Evolutionary conservation across 768 basidiomycete species (phyloP).

Genomic region (Lentinula raphanica): DNA sequence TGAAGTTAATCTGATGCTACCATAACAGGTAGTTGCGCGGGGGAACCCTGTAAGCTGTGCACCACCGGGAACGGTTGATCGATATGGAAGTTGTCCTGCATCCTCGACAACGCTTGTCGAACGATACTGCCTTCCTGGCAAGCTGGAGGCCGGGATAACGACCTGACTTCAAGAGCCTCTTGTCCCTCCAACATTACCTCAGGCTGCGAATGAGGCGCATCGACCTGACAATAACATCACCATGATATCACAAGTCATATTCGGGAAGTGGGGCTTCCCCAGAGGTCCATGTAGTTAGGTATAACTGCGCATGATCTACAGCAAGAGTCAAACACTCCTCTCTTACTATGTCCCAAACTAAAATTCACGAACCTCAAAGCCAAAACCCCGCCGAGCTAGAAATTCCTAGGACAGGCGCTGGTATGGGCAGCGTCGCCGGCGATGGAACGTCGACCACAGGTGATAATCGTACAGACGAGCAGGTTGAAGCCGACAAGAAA

Average conservation of each 20-base stretch:
- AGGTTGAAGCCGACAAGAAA: slow-evolving; percentile 19
- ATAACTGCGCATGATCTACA: too few relatives aligned
- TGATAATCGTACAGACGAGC: slow-evolving; percentile 18
- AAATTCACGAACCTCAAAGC: not conserved
- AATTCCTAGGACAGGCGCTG: slow-evolving; percentile 1
- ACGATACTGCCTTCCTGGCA: too few relatives aligned
- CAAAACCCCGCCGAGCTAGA: not conserved
- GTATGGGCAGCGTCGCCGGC: not conserved
- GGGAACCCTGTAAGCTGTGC: too few relatives aligned
- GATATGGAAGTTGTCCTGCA: too few relatives aligned
- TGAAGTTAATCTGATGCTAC: not conserved
- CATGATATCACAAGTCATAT: not conserved
- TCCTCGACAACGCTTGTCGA: too few relatives aligned
- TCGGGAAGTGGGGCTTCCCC: not conserved
- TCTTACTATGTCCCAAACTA: slow-evolving; percentile 4
- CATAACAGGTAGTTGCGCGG: too few relatives aligned
- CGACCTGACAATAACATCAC: not conserved
- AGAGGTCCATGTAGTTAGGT: not conserved
- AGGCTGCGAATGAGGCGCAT: not conserved
- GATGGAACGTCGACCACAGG: not conserved
- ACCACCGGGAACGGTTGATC: too few relatives aligned
- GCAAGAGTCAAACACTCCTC: not conserved
- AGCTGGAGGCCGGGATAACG: too few relatives aligned
- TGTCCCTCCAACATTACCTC: too few relatives aligned
- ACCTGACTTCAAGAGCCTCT: too few relatives aligned